Base-by-base conservation (phyloP, 768 basidiomycete genomes). In the Cystobasidiopsis lactophilus region DNA sequence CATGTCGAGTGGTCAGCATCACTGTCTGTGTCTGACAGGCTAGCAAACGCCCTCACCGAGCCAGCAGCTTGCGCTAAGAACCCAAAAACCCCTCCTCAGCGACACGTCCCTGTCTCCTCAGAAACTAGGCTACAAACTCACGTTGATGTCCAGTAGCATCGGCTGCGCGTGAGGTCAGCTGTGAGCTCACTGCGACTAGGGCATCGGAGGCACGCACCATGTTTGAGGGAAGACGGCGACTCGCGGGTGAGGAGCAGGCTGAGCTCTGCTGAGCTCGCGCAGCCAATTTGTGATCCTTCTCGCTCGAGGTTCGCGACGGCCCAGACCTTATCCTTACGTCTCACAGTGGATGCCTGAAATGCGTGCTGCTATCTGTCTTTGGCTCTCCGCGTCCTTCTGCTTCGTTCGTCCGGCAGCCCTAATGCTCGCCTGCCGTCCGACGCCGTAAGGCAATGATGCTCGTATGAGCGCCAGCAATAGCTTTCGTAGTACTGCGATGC, bases 21-120 rank as follows among this genome's bases (percentile, higher is more conserved):
- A 43, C 13, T 21, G 41, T 13, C 19, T n/a, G n/a, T n/a, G n/a
- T n/a, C 19, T 13, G 41, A 27, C 11, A 47, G n/a, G 14, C 45
- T 31, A n/a, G 23, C 14, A 27, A n/a, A 4, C 14, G 23, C 21
- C 5, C 45, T 47, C 4, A 47, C 45, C 52, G 77, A 54, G 80
- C 76, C 67, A 85, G 81, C 40, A 93, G 74, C 69, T 86, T 91
- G 65, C 85, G 77, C 91, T 96, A 65, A n/a, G 29, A 49, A 43
- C 23, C 18, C 11, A 16, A 18, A 54, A 26, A 51, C n/a, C 21
- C 5, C 24, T 11, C n/a, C 13, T 29, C 9, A 29, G 26, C 26
- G 27, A n/a, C 14, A 21, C 21, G 11, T 47, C 45, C 14, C 7
- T 5, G 14, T 13, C n/a, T n/a, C n/a, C 23, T 21, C n/a, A 27